phyloP scores from a whole-genome alignment of 2,329 filamentous ascomycete species.

The Arthrobotrys sphaeroides region DNA sequence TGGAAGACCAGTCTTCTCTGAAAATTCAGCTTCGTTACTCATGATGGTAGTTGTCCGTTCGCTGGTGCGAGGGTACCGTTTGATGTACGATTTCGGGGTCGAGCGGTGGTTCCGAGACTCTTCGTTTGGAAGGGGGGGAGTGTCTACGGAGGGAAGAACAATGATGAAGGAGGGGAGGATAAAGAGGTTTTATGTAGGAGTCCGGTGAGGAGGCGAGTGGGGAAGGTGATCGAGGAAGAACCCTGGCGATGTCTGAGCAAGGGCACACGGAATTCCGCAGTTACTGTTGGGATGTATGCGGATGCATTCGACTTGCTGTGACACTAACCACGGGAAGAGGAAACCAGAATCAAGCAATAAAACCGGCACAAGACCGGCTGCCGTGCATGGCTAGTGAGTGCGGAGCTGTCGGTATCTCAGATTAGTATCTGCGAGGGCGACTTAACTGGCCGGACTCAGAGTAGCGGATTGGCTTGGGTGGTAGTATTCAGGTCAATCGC shows the following conservation, averaged over 20 bases:
- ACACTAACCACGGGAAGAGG: conserved; percentile 19
- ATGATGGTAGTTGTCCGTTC: conserved; percentile 3
- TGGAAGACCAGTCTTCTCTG: conserved; percentile 42
- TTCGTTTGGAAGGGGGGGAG: neutral
- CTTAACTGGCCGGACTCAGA: neutral
- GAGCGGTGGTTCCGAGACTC: neutral
- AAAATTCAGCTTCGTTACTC: conserved; percentile 26
- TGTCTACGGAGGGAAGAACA: conserved; percentile 34
- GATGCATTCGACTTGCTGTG: conserved; percentile 6
- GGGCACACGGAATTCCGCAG: conserved; percentile 16
- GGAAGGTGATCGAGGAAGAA: conserved; percentile 37
- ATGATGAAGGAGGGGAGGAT: conserved; percentile 22
- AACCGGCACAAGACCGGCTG: conserved; percentile 37
- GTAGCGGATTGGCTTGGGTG: neutral
- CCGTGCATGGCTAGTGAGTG: conserved; percentile 18
- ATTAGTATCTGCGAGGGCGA: neutral
- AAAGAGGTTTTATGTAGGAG: conserved; percentile 44
- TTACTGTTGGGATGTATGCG: neutral
- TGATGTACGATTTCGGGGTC: conserved; percentile 1
- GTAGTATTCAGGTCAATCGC: conserved; percentile 9
- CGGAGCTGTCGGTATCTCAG: neutral
- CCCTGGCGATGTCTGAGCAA: conserved; percentile 41
- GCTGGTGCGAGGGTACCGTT: conserved; percentile 4
- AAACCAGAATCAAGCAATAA: conserved; percentile 18
- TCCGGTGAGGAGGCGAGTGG: conserved; percentile 27